Percentiles rank a stretch among this genome's conserved stretches.
Evolutionary conservation across 306 rosid species (phyloP).

Genomic region (Rosa rugosa): DNA sequence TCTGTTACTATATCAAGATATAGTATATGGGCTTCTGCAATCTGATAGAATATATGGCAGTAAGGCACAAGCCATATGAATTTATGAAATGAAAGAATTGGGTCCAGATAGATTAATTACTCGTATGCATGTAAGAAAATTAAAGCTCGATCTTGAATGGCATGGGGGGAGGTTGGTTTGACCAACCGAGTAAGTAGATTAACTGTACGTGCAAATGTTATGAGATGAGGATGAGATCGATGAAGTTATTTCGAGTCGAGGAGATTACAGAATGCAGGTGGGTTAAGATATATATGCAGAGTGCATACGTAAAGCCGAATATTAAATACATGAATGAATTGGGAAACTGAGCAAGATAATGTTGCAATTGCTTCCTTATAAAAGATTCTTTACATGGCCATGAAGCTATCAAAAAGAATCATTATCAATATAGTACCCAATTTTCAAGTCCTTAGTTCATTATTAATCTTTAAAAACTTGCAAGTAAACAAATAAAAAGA

Average conservation of each 20-base stretch:
- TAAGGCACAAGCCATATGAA: background rate
- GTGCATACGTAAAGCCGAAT: no score
- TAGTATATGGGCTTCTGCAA: background rate
- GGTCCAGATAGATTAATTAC: background rate
- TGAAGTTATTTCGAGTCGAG: background rate
- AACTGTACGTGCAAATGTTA: background rate
- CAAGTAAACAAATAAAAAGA: no score
- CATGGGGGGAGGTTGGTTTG: background rate
- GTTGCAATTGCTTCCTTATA: no score
- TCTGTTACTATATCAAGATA: background rate
- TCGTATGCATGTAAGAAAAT: background rate
- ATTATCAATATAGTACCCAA: no score
- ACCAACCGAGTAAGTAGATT: background rate
- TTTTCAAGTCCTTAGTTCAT: no score
- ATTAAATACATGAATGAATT: no score
- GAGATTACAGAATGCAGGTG: background rate
- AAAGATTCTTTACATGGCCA: no score
- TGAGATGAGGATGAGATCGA: background rate
- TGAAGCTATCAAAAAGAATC: no score
- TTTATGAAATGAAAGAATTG: background rate
- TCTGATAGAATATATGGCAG: background rate
- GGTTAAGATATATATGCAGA: background rate
- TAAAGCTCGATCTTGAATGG: background rate
- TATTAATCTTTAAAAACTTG: no score
- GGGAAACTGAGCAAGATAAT: no score